A percentile compares a stretch with the other conserved stretches of the same genome.
phyloP scores from a whole-genome alignment of 192 early-diverging fungal species.

The Rhizoclosmatium sp. region DNA sequence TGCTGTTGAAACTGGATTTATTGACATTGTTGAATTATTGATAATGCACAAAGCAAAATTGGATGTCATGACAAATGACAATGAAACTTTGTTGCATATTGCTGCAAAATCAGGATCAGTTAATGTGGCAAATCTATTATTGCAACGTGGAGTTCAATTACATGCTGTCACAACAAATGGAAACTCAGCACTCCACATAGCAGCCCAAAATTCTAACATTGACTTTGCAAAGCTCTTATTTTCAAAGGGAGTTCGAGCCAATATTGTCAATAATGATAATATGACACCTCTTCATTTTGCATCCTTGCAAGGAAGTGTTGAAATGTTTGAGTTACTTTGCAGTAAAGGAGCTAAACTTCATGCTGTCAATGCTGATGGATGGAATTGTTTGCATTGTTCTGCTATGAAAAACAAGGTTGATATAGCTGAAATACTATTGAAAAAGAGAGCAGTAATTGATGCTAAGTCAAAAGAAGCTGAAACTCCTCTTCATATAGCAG shows the following conservation, averaged over 20 bases:
- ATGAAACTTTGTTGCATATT: background rate
- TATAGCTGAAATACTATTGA: background rate
- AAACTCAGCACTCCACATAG: background rate
- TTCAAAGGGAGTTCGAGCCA: background rate
- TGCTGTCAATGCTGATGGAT: background rate
- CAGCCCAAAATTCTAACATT: background rate
- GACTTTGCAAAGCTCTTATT: background rate
- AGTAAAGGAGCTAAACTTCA: background rate
- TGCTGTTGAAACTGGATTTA: background rate
- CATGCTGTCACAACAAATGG: background rate
- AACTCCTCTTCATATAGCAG: background rate
- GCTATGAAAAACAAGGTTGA: background rate
- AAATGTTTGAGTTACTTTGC: background rate
- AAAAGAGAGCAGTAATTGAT: background rate
- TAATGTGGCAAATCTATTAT: background rate
- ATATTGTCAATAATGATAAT: background rate
- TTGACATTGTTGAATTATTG: background rate
- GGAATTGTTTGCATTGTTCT: background rate
- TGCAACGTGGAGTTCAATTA: background rate
- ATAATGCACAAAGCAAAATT: background rate
- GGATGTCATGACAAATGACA: background rate
- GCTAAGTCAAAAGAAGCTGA: background rate
- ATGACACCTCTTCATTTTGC: background rate
- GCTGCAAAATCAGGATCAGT: background rate
- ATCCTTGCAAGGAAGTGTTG: background rate